Base-by-base conservation (phyloP, 331 rosid genomes). In the Quercus tomentella region DNA sequence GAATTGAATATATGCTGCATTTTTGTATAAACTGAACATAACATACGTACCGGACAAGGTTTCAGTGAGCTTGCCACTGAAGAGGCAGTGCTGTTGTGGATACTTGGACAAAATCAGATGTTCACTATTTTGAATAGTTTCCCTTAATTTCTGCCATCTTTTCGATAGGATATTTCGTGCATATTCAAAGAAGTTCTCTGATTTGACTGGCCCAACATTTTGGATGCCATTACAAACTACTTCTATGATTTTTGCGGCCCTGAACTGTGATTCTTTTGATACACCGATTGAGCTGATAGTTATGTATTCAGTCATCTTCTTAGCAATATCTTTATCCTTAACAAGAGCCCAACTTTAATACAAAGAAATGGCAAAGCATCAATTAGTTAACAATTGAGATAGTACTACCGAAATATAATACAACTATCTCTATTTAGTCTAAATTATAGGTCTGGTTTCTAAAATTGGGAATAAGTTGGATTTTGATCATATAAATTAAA, bases 341-440 rank as follows among this genome's bases (percentile, higher is more conserved):
- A 92, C 94, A 23, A 94, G 56, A 0, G 97, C 97, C 97, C 97
- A 92, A 15, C 95, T 92, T 57, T 77, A 58, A 68, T 80, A 2
- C 17, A 79, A 70, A 84, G 51, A 45, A 83, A 12, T 28, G 16
- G 4, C 23, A 14, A 1, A 56, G 20, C 65, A 11, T 23, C 55
- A 49, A 14, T 49, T 49, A 41, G 49, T 41, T 41, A 41, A 41
- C 49, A 41, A 41, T 2, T 41, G 49, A 9, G 49, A 14, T 41
- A 41, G 4, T 41, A 41, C 14, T 4, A 41, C 49, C 49, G 49
- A 41, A 41, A 9, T 41, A 41, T 41, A 41, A 41, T 41, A 41
- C 49, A 41, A 41, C 14, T 9, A 41, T 9, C 49, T 41, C 49
- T 41, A 41, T 41, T 41, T 2, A 41, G 49, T 41, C 49, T 41